Evolutionary conservation across 2,329 filamentous ascomycete genomes (phyloP).

Genomic region (Neofusicoccum parvum): DNA sequence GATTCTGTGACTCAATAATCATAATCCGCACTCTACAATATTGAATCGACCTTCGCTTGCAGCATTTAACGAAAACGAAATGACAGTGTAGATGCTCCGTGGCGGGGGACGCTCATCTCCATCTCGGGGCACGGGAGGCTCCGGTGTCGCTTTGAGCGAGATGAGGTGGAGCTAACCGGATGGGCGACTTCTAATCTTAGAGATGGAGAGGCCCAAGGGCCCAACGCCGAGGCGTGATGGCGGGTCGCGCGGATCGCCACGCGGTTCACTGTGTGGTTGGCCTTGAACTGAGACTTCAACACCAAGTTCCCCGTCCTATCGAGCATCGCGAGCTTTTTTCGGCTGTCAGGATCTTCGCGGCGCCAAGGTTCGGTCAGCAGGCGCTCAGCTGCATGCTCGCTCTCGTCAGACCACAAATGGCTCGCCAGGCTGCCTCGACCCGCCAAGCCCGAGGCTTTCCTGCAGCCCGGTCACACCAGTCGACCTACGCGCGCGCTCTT

Average conservation of each 20-base stretch:
- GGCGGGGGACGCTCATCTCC: conserved; percentile 7
- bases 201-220: neutral
- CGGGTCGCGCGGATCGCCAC: neutral
- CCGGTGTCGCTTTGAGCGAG: conserved; percentile 3
- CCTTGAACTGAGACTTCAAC: neutral
- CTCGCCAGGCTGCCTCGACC: neutral
- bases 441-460: conserved; percentile 2
- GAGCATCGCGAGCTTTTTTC: neutral
- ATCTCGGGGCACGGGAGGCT: conserved; percentile 9
- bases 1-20: too few relatives aligned
- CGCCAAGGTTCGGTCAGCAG: neutral
- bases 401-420: conserved; percentile 3
- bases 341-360: neutral
- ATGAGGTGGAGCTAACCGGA: neutral
- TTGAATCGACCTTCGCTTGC: neutral
- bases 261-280: neutral
- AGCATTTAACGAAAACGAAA: conserved; percentile 2
- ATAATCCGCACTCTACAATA: neutral
- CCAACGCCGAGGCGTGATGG: neutral
- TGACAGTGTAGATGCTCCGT: neutral
- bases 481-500: neutral
- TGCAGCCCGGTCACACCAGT: conserved; percentile 11
- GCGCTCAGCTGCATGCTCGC: neutral
- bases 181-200: conserved; percentile 4
- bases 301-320: neutral